A percentile compares a stretch with the other conserved stretches of the same genome.
Evolutionary conservation across 768 basidiomycete genomes (phyloP).

Genomic region (Tylopilus cervinicoccineus): DNA sequence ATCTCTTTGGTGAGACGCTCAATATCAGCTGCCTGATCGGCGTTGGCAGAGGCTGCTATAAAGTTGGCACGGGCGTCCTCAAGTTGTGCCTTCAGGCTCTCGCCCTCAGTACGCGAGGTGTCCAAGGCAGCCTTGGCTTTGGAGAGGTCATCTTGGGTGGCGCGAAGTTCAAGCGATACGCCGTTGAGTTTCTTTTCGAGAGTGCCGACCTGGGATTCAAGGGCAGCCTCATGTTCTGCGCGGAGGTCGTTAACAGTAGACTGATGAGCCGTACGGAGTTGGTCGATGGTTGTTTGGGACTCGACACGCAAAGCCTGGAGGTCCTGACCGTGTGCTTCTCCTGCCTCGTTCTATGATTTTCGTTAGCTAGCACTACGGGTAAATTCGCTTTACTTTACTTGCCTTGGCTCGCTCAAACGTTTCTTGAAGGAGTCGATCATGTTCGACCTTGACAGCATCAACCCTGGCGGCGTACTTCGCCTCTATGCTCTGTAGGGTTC

Average conservation of each 20-base stretch:
- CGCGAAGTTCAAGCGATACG: constrained; percentile 71
- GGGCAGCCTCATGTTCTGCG: constrained; percentile 55
- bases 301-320: constrained; percentile 65
- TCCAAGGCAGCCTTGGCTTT: constrained; percentile 67
- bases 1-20: constrained; percentile 57
- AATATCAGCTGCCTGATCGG: constrained; percentile 52
- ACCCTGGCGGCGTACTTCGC: constrained; percentile 64
- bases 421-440: constrained; percentile 55
- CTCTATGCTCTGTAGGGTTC: constrained; percentile 55
- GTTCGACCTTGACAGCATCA: constrained; percentile 61
- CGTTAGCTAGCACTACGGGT: constrained; percentile 6
- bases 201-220: constrained; percentile 52
- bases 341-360: constrained; percentile 59
- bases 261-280: constrained; percentile 62
- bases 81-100: constrained; percentile 55
- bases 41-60: constrained; percentile 37
- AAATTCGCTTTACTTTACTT: constrained; percentile 14
- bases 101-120: constrained; percentile 49
- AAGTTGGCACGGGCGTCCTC: constrained; percentile 54
- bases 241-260: constrained; percentile 57
- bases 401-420: constrained; percentile 81
- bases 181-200: constrained; percentile 62
- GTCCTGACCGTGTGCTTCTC: constrained; percentile 61
- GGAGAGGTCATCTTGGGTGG: constrained; percentile 76
- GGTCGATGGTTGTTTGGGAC: constrained; percentile 62